A percentile compares a stretch with the other conserved stretches of the same genome.
Evolutionary conservation across 2,329 filamentous ascomycete genomes (phyloP).

Genomic region (Aspergillus sp.): DNA sequence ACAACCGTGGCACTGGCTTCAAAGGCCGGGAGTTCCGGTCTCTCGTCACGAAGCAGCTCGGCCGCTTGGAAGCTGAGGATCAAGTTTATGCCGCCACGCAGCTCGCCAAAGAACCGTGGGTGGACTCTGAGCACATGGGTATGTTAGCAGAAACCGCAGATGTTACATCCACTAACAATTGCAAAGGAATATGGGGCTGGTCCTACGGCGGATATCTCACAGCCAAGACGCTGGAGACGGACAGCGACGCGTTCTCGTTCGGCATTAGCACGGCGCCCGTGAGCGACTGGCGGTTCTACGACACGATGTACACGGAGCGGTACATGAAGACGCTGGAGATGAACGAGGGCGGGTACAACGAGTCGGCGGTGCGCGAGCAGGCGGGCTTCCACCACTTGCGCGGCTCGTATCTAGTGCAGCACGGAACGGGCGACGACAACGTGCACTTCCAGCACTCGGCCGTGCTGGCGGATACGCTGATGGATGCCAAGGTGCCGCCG

Average conservation of each 20-base stretch:
- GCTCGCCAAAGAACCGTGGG: constrained; percentile 42
- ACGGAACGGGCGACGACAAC: constrained; percentile 62
- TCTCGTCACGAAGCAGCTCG: constrained; percentile 50
- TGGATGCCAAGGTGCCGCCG: constrained; percentile 50
- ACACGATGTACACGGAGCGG: constrained; percentile 61
- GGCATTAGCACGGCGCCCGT: constrained; percentile 58
- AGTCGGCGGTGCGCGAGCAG: constrained; percentile 49
- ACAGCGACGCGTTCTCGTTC: constrained; percentile 53
- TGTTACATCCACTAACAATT: background rate
- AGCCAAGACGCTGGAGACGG: constrained; percentile 55
- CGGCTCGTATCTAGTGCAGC: constrained; percentile 54
- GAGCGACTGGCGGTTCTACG: constrained; percentile 61
- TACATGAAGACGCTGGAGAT: constrained; percentile 57
- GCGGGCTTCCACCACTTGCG: constrained; percentile 54
- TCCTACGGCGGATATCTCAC: constrained; percentile 59
- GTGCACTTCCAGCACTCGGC: constrained; percentile 62
- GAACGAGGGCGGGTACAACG: constrained; percentile 53
- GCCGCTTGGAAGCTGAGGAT: constrained; percentile 54
- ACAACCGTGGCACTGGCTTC: constrained; percentile 58
- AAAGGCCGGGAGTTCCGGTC: constrained; percentile 56
- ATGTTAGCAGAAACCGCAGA: constrained; percentile 17
- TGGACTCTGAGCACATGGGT: constrained; percentile 51
- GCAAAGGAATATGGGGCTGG: constrained; percentile 50
- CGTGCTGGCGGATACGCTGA: constrained; percentile 52
- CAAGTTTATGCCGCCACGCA: constrained; percentile 58